Conservation (phyloP, 345 rosid species). For the Eucalyptus tenuipes region DNA sequence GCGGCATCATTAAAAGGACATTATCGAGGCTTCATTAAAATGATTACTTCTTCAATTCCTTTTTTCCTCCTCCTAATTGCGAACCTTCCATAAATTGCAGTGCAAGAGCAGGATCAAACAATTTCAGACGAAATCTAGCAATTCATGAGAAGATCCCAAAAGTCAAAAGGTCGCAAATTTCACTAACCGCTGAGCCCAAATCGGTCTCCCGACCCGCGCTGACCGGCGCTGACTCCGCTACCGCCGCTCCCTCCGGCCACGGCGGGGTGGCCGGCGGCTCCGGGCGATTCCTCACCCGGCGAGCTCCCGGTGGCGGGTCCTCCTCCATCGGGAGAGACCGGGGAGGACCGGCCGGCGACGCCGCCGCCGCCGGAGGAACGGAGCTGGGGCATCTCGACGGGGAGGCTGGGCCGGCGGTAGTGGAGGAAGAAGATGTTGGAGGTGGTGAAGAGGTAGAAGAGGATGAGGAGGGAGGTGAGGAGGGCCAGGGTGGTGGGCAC, state of each 20-base stretch:
- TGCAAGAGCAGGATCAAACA: not conserved
- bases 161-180: not conserved
- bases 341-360: not conserved
- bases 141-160: not conserved
- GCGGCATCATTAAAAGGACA: not conserved
- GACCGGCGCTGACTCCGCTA: not conserved
- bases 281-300: not conserved
- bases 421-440: slow-evolving; percentile 19
- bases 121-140: not conserved
- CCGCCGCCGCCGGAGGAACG: not conserved
- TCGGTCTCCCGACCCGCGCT: not conserved
- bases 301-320: not conserved
- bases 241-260: not conserved
- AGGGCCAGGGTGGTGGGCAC: slow-evolving; percentile 41
- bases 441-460: slow-evolving; percentile 34
- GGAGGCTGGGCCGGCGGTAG: not conserved
- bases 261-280: not conserved
- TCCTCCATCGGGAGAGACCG: not conserved
- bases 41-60: not conserved
- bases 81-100: not conserved
- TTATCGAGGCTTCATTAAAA: not conserved
- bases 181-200: not conserved
- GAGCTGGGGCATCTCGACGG: not conserved
- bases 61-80: not conserved
- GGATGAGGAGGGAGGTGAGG: slow-evolving; percentile 24